Evolutionary conservation across 1,139 yeast genomes (phyloP), one percentile per base, ranked within the genome.

Genomic region (Candida sp.): DNA sequence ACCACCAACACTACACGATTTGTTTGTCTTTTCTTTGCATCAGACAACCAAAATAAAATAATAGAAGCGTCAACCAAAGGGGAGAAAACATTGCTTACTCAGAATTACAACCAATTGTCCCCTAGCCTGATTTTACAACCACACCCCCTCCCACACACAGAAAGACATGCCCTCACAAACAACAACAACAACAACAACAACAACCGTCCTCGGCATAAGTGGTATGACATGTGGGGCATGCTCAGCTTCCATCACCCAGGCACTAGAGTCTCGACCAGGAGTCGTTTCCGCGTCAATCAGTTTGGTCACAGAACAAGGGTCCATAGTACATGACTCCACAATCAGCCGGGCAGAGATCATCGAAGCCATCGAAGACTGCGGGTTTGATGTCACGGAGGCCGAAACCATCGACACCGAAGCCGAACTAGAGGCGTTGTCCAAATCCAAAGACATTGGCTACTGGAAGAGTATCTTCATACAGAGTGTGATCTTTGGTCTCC

Each of bases 381-480:
- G 80, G 3, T 75, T 75, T 55, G 78, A 71, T 39, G 79, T 42
- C 7, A 42, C 47, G 23, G 42, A 35, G 33, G 7, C 11, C 41
- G 17, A 47, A 42, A 34, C 51, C 12, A 52, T 53, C 42, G 59
- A 61, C 44, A 53, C 50, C 46, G 64, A 55, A 12, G 44, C 41
- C 57, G 62, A 50, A 67, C 69, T 93, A 39, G 84, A 83, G 44
- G 68, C 89, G 3, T 74, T 94, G 35, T 78, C 91, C 0, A 84
- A 90, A 58, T 77, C 81, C 8, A 84, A 85, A 59, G 98, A 93
- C 57, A 86, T 90, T 41, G 71, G 75, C 47, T 83, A 80, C 59
- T 94, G 97, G 96, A 80, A 75, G 53, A 56, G 65, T 3, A 84
- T 79, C 53, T 81, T 89, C 54, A 54, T 83, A 47, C 77, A 72